Evolutionary conservation across 176 grass and related monocot species (phyloP).

Genomic region (Cymbopogon citratus): DNA sequence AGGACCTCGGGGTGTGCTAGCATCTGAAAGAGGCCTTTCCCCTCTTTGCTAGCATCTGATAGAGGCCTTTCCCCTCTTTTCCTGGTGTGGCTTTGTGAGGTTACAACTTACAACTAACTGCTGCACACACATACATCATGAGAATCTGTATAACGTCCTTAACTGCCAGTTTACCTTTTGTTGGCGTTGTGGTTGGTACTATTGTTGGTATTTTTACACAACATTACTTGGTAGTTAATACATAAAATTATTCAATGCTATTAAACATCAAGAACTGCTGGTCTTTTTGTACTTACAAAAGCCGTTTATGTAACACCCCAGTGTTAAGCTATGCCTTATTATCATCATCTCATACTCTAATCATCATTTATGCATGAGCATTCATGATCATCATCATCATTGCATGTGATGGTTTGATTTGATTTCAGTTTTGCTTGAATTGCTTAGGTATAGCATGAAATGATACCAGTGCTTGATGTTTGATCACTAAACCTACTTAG

Average conservation of each 20-base stretch:
- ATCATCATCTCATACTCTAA: too few species aligned
- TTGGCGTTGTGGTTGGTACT: not conserved
- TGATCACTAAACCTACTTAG: too few species aligned
- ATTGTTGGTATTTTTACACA: not conserved
- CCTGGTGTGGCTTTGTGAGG: not conserved
- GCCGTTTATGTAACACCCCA: too few species aligned
- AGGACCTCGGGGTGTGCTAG: not conserved
- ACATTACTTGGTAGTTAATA: not conserved
- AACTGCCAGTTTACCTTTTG: not conserved
- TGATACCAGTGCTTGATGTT: too few species aligned
- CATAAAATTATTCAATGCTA: not conserved
- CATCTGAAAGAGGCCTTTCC: not conserved
- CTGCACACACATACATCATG: not conserved
- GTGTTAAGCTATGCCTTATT: too few species aligned
- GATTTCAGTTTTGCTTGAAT: too few species aligned
- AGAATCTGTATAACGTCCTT: not conserved
- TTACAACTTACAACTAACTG: constrained; percentile 3
- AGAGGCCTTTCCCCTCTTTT: not conserved
- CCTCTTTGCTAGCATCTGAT: not conserved
- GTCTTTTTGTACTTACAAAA: not conserved
- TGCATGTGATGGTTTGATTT: too few species aligned
- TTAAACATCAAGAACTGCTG: not conserved
- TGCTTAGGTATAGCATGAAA: too few species aligned
- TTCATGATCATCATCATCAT: too few species aligned
- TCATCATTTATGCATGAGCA: too few species aligned